Evolutionary conservation across 805 yeast genomes (phyloP), one percentile per base, ranked within the genome.

Genomic region (Yamadazyma takamatsuzukensis): DNA sequence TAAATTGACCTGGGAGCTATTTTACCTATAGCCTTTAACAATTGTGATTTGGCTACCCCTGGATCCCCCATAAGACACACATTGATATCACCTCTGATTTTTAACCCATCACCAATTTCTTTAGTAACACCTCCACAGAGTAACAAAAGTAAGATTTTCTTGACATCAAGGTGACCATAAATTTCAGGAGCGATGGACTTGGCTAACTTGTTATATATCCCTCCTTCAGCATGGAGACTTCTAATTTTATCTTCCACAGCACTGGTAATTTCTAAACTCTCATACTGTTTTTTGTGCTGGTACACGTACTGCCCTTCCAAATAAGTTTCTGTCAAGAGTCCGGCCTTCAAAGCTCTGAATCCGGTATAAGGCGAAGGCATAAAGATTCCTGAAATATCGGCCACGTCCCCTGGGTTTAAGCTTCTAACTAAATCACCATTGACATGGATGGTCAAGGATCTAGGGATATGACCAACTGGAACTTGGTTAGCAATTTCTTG

Each of bases 31-130:
- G 94, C 83, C 56, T 93, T 93, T 43, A 93, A 70, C 52, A 93
- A 68, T 71, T 93, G 98, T 3, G 97, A 93, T 62, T 93, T 93
- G 52, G 98, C 98, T 34, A 93, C 98, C 70, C 98, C 98, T 25
- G 98, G 98, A 54, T 93, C 98, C 49, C 98, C 98, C 97, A 93
- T 90, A 32, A 93, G 71, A 64, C 97, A 83, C 34, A 93, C 76
- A 53, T 93, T 93, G 47, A 93, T 85, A 56, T 93, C 98, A 51
- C 98, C 98, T 68, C 99, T 80, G 51, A 93, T 93, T 52, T 83
- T 79, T 86, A 93, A 79, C 45, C 99, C 99, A 62, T 93, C 98
- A 27, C 95, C 95, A 48, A 90, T 78, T 51, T 80, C 85, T 56
- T 93, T 93, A 30, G 95, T 84, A 27, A 89, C 97, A 51, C 98